Base-by-base conservation (phyloP, 306 rosid species). In the Trifolium fragiferum region DNA sequence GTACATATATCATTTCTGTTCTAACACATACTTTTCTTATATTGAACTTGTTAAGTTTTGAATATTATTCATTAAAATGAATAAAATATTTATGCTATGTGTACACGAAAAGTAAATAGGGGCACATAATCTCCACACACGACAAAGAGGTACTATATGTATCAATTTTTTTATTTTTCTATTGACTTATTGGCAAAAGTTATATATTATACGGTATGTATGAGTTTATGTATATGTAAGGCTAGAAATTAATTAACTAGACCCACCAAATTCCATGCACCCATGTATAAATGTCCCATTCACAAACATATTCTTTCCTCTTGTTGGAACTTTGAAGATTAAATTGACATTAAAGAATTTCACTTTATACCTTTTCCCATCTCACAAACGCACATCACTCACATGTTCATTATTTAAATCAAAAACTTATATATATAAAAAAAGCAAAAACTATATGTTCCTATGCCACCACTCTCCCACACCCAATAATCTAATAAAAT, bases 351-450 rank as follows among this genome's bases (percentile, higher is more conserved):
- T 16, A 50, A 43, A 57, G 75, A 81, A 65, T 76, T 72, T 33
- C 80, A 78, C 82, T 82, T 73, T 73, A 68, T 68, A 27, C 74
- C 65, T 74, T 77, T 77, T 54, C 63, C 41, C 25, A 66, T 75
- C 53, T 21, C 71, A 40, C 74, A n/a, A 54, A 25, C 71, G 3
- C 78, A 38, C 78, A 25, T 49, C 44, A 51, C 58, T 44, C 12
- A 32, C 74, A 58, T 46, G 37, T 15, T 33, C 53, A 64, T 66
- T 76, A 18, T 15, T 14, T 53, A 61, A 51, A 18, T 74, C 15
- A 23, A 25, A 72, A 72, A 25, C 66, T 10, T n/a, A 49, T 49
- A 27, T 4, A 27, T 14, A 59, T 59, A 59, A 13, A 59, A 12
- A 13, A 25, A n/a, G n/a, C n/a, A 13, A 38, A 47, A 47, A 66